Evolutionary conservation across 495 filamentous ascomycete genomes (phyloP).

Genomic region (Penicillium salamii): DNA sequence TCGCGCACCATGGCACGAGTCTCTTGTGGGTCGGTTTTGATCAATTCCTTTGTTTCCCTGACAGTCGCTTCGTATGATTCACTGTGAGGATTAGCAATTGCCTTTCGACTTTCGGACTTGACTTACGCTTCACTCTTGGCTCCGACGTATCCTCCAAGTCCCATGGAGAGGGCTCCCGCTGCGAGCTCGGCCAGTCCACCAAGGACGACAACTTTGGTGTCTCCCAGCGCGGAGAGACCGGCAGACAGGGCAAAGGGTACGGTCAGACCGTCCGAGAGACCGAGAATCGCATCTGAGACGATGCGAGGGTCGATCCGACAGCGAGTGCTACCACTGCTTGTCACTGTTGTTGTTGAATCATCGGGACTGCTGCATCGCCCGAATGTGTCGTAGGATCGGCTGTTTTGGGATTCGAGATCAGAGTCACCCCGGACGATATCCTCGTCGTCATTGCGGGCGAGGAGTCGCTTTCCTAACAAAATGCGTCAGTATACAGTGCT

Average conservation of each 20-base stretch:
- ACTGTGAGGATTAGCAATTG: slow-evolving; percentile 19
- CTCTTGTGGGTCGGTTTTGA: slow-evolving; percentile 36
- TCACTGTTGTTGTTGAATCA: slow-evolving; percentile 19
- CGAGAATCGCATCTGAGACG: slow-evolving; percentile 57
- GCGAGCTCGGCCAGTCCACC: slow-evolving; percentile 55
- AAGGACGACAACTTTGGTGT: slow-evolving; percentile 52
- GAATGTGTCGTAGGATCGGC: slow-evolving; percentile 43
- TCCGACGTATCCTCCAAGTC: slow-evolving; percentile 58
- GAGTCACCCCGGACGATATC: slow-evolving; percentile 28
- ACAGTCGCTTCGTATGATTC: slow-evolving; percentile 50
- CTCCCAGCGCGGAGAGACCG: slow-evolving; percentile 51
- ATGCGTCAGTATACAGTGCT: slow-evolving; percentile 5
- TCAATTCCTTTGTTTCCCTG: slow-evolving; percentile 40
- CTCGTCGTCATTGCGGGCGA: slow-evolving; percentile 29
- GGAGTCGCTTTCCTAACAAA: slow-evolving; percentile 34
- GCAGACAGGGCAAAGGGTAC: slow-evolving; percentile 57
- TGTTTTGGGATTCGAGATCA: slow-evolving; percentile 35
- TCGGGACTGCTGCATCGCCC: slow-evolving; percentile 24
- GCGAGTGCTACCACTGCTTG: slow-evolving; percentile 29
- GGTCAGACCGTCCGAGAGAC: slow-evolving; percentile 56
- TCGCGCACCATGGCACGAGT: slow-evolving; percentile 42
- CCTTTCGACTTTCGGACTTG: not conserved
- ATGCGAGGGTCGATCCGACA: slow-evolving; percentile 49
- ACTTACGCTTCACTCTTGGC: slow-evolving; percentile 67
- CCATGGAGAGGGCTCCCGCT: slow-evolving; percentile 57